phyloP scores from a whole-genome alignment of 106 monocot species.

The Acanthochlamys bracteata region DNA sequence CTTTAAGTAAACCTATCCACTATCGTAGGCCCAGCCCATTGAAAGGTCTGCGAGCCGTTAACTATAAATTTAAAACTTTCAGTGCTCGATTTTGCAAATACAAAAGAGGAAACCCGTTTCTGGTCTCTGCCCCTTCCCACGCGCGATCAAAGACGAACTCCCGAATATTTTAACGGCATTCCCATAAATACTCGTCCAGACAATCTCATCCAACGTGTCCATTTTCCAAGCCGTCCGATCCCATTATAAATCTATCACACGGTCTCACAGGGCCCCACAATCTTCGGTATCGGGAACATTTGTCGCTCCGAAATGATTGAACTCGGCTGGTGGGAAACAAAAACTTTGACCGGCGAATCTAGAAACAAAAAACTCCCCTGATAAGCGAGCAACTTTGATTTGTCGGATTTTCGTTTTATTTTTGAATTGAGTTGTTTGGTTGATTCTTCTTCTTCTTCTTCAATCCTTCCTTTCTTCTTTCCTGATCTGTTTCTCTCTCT shows the following conservation, averaged over 20 bases:
- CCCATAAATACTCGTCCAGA: slow-evolving; percentile 2
- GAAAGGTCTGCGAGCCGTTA: no score
- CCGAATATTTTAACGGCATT: slow-evolving; percentile 5
- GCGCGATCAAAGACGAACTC: slow-evolving; percentile 1
- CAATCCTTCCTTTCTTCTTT: neutral
- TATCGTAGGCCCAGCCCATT: no score
- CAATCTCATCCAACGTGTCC: neutral
- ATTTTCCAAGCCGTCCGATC: neutral
- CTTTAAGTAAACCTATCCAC: no score
- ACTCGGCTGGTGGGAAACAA: slow-evolving; percentile 1
- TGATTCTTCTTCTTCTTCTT: neutral
- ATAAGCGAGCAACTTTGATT: no score
- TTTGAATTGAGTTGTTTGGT: neutral
- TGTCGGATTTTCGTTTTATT: no score
- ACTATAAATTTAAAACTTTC: no score
- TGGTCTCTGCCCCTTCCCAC: slow-evolving; percentile 2
- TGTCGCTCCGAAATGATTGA: neutral
- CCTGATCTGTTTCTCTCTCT: neutral
- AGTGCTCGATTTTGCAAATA: no score
- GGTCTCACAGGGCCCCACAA: neutral
- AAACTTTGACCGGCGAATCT: neutral
- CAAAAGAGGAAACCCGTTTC: neutral
- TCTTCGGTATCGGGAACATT: neutral
- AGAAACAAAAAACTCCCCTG: no score
- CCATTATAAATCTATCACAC: neutral